Percentiles rank a stretch among this genome's conserved stretches.
Evolutionary conservation across 1,284 basidiomycete species (phyloP).

Genomic region (Puccinia triticina): DNA sequence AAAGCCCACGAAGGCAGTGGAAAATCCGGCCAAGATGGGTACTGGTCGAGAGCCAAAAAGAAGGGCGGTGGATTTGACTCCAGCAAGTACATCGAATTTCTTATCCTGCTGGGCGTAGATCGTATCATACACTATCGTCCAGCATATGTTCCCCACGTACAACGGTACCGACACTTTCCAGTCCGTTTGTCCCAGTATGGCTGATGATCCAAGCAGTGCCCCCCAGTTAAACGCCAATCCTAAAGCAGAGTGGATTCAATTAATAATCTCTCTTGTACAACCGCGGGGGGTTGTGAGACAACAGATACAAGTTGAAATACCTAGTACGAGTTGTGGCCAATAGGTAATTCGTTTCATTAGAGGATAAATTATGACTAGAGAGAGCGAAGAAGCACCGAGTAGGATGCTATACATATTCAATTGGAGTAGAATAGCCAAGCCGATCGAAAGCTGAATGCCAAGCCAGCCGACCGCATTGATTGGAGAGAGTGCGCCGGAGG

Average conservation of each 20-base stretch:
- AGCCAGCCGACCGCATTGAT: conserved; percentile 81
- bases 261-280: conserved; percentile 27
- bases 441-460: conserved; percentile 77
- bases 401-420: conserved; percentile 93
- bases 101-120: conserved; percentile 99
- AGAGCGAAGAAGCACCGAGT: conserved; percentile 85
- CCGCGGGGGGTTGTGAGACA: neutral
- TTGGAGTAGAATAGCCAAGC: conserved; percentile 86
- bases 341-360: conserved; percentile 97
- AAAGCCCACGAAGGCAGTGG: conserved; percentile 72
- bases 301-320: conserved; percentile 63
- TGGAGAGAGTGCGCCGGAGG: conserved; percentile 77
- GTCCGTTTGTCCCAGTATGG: conserved; percentile 78
- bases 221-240: conserved; percentile 98
- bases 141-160: conserved; percentile 84
- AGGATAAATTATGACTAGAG: conserved; percentile 85
- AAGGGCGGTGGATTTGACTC: conserved; percentile 91
- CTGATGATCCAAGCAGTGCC: conserved; percentile 91
- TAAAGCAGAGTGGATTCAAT: conserved; percentile 58
- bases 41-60: conserved; percentile 80
- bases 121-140: conserved; percentile 96
- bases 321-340: conserved; percentile 93
- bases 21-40: conserved; percentile 75
- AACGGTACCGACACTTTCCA: conserved; percentile 84
- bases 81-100: conserved; percentile 80